phyloP scores from a whole-genome alignment of 2,329 filamentous ascomycete species.

The Colletotrichum cordylinicola region DNA sequence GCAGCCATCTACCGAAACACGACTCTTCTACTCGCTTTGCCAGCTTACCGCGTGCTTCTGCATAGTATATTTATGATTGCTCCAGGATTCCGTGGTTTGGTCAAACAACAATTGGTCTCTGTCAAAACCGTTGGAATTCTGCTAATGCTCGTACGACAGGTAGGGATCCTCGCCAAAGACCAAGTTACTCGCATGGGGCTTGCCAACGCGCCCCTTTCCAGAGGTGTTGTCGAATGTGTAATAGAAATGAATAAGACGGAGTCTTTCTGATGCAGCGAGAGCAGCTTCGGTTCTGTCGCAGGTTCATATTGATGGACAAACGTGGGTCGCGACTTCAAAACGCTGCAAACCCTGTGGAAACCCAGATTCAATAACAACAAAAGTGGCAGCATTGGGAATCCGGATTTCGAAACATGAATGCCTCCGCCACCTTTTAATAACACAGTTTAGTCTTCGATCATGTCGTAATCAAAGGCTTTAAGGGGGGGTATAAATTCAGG shows the following conservation, averaged over 20 bases:
- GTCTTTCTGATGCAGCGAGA: background rate
- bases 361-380: too few relatives aligned
- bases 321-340: background rate
- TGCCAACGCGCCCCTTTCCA: background rate
- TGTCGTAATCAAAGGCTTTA: background rate
- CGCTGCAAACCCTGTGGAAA: background rate
- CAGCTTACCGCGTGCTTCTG: background rate
- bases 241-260: fast-evolving
- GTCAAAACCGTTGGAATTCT: too few relatives aligned
- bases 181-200: background rate
- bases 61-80: background rate
- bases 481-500: too few relatives aligned
- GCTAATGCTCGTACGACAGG: too few relatives aligned
- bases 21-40: background rate
- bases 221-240: background rate
- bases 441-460: fast-evolving
- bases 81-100: background rate
- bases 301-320: background rate
- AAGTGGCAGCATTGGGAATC: background rate
- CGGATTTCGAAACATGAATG: background rate
- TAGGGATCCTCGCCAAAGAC: too few relatives aligned
- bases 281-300: background rate
- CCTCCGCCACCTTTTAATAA: background rate
- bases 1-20: background rate
- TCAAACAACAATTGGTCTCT: too few relatives aligned